phyloP scores from a whole-genome alignment of 1,284 basidiomycete species.

The Irpex lacteus region DNA sequence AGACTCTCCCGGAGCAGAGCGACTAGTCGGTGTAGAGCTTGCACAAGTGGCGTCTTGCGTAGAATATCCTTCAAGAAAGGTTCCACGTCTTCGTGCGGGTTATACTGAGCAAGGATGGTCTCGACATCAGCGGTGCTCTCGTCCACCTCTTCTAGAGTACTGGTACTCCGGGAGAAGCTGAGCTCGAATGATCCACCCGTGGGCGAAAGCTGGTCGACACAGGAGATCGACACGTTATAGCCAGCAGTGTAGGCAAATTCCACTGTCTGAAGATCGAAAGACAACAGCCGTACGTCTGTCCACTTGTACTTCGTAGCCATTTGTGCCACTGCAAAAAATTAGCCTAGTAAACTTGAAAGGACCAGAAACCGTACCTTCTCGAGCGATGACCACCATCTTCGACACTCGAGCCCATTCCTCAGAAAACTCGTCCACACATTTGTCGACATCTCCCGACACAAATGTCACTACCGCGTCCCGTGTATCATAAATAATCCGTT shows the following conservation, averaged over 20 bases:
- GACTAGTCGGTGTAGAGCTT: conserved; percentile 63
- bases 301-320: conserved; percentile 72
- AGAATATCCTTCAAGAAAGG: conserved; percentile 65
- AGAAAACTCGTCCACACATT: conserved; percentile 84
- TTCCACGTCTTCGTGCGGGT: conserved; percentile 74
- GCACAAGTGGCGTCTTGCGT: conserved; percentile 58
- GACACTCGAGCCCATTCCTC: conserved; percentile 90
- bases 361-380: conserved; percentile 59
- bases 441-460: conserved; percentile 80
- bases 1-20: conserved; percentile 68
- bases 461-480: conserved; percentile 84
- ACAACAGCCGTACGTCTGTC: conserved; percentile 73
- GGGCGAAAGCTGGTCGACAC: conserved; percentile 65
- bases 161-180: conserved; percentile 57
- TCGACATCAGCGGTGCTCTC: conserved; percentile 17
- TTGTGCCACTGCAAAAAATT: conserved; percentile 59
- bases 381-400: conserved; percentile 89
- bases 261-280: conserved; percentile 88
- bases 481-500: conserved; percentile 85
- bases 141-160: conserved; percentile 18
- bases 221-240: conserved; percentile 72
- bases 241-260: conserved; percentile 76
- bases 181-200: conserved; percentile 68
- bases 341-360: neutral
- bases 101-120: conserved; percentile 30